Base-by-base conservation (phyloP, 768 basidiomycete genomes). In the Russula sp. region DNA sequence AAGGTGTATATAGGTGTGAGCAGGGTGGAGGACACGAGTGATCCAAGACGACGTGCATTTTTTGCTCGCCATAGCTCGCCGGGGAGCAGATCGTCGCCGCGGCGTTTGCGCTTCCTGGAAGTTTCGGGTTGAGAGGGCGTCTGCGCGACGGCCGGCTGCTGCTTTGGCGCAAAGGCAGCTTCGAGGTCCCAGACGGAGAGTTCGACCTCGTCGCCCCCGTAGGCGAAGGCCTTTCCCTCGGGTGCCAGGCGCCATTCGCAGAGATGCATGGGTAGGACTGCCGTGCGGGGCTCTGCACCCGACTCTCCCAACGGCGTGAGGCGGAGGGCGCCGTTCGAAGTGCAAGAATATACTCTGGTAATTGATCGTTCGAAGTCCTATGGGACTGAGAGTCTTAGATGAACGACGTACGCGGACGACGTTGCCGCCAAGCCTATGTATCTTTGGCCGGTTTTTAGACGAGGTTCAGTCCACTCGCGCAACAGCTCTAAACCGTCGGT, bases 131-230 rank as follows among this genome's bases (percentile, higher is more conserved):
- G 53, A n/a, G 44, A 68, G 40, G 1, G 70, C 39, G 22, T 65
- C 57, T 50, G 70, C 63, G 13, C 57, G 49, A 31, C 67, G 18
- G 5, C 27, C 27, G 27, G 27, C 27, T 27, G 68, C 54, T 3
- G 72, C 14, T 66, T 61, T 9, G 73, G 35, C 52, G 71, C 64
- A 71, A 82, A 78, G 74, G 89, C 70, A 73, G 78, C 68, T 69
- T 91, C 87, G 7, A 82, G 80, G 69, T 88, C 77, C 92, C 92
- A 94, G 3, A 93, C 70, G 1, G 91, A 93, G 2, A 89, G 72
- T 61, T 92, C 89, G 18, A 94, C 89, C 73, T 94, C 92, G 65
- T 93, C 85, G 2, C 92, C 92, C 13, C 87, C 92, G 65, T 92
- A 94, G 2, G 85, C 81, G 75, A 94, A 93, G 0, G 80, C 80